Base-by-base conservation (phyloP, 2,329 filamentous ascomycete genomes). In the Colletotrichum truncatum region DNA sequence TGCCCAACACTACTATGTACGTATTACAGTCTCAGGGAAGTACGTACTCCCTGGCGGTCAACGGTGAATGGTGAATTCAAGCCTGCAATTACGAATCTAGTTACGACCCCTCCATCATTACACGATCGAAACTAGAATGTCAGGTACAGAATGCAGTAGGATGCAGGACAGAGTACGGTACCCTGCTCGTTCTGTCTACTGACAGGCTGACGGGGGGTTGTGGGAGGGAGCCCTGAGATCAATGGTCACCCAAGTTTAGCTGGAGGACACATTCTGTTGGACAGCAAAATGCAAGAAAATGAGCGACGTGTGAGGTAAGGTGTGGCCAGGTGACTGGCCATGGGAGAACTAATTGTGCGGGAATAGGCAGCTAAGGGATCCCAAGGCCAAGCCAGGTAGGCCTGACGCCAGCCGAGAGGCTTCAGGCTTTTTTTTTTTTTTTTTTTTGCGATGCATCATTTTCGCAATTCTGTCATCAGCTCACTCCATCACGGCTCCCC, bases 391-490 rank as follows among this genome's bases (percentile, higher is more conserved):
- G 11, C 12, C 23, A 25, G 51, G 28, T 26, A 56, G 58, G 39
- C 52, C 51, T 62, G 58, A 32, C 39, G 58, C 58, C 28, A 62
- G 53, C 41, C 26, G 45, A 30, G 26, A 45, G 59, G 46, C 46
- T 18, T 45, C 46, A 43, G 38, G 38, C n/a, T 30, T 26, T n/a
- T 30, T 28, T 12, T 23, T 7, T 23, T 28, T 30, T 10, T 21
- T 32, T 10, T 16, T 18, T 21, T 34, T 54, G 57, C 57, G 49
- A 65, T 62, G 57, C 62, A 65, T 56, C 63, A 66, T 63, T 43
- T 56, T 66, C 43, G 63, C 57, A 23, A 63, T 66, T 52, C 57
- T 66, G 62, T 55, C 57, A 62, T 65, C 62, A 65, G 62, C 62
- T 65, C 49, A 62, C 57, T 30, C 41, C 49, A 62, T 65, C 62